Percentiles rank a stretch among this genome's conserved stretches.
phyloP scores from a whole-genome alignment of 2,329 filamentous ascomycete species.

The Apiospora pterosperma region DNA sequence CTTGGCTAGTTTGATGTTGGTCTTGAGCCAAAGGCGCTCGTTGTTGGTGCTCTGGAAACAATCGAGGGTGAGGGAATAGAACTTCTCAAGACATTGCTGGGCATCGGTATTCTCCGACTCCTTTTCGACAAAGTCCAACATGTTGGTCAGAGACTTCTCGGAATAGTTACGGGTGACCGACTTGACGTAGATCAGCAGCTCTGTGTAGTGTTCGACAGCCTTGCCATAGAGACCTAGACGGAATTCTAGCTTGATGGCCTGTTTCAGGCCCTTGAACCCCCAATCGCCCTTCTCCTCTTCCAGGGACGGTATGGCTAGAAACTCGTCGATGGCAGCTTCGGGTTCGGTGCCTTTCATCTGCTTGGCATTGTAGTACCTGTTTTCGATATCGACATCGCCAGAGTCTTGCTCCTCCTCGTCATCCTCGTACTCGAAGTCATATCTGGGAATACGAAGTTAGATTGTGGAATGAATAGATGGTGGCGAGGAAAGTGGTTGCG shows the following conservation, averaged over 20 bases:
- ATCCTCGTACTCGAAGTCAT: slow-evolving; percentile 92
- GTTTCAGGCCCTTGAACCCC: slow-evolving; percentile 98
- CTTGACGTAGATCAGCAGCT: slow-evolving; percentile 96
- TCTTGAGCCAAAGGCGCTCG: slow-evolving; percentile 95
- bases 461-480: neutral
- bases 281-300: slow-evolving; percentile 94
- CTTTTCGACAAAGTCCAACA: slow-evolving; percentile 97
- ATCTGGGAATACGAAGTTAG: slow-evolving; percentile 41
- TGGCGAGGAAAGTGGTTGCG: no score
- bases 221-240: slow-evolving; percentile 84
- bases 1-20: slow-evolving; percentile 93
- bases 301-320: slow-evolving; percentile 78
- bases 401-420: slow-evolving; percentile 85
- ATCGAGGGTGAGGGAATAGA: slow-evolving; percentile 89
- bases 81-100: slow-evolving; percentile 82
- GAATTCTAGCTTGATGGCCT: slow-evolving; percentile 96
- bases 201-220: slow-evolving; percentile 86
- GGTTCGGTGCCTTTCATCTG: slow-evolving; percentile 87
- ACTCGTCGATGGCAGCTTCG: slow-evolving; percentile 85
- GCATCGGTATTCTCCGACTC: slow-evolving; percentile 66
- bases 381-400: slow-evolving; percentile 92
- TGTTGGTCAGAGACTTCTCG: slow-evolving; percentile 99
- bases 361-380: slow-evolving; percentile 99
- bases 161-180: slow-evolving; percentile 98
- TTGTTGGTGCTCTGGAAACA: slow-evolving; percentile 98